Evolutionary conservation across 2,329 filamentous ascomycete species (phyloP), one percentile per base, ranked within the genome.

Genomic region (Diplodia mutila): DNA sequence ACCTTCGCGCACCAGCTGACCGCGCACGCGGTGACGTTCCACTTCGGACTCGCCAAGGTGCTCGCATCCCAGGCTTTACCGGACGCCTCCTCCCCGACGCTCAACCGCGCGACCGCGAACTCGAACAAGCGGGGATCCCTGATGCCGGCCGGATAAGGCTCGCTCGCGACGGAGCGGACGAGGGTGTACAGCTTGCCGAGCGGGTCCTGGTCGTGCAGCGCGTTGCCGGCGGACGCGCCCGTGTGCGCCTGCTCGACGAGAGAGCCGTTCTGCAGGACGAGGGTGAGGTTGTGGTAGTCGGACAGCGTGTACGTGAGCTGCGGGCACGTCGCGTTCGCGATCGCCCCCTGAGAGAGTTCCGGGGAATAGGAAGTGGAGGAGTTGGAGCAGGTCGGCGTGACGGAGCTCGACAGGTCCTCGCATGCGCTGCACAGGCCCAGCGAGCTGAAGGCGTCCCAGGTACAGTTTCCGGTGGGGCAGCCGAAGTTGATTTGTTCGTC

Each of bases 401-500:
- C 21, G 27, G 59, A 23, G 46, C 23, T 37, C 7, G 59, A 63
- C 27, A 63, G 3, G n/a, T 63, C 59, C 39, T 63, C 25, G 39
- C 68, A 69, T 2, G 37, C 34, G 48, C 61, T 66, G 51, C 68
- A 68, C 52, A 69, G 29, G 14, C 66, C 68, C 21, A 69, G 14
- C 25, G 61, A 67, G 51, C 49, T 63, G 34, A 69, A 69, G 25
- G 61, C 53, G 16, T 66, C 57, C 68, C 66, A 68, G 18, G 68
- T 69, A 37, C 68, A 69, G 39, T 69, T 63, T 0, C 66, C 68
- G 3, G 68, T 69, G 16, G 34, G 25, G 29, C 68, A 69, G 18
- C 46, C 53, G 29, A 69, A 69, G 9, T 32, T 46, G 2, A 68
- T 23, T 11, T 39, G 46, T 18, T 61, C 61, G 16, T 66, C 37